These are phyloP conservation scores for Microcera coccophila DNA, from an alignment of 2,329 filamentous ascomycete species.

Conservation along the genomic window DNA sequence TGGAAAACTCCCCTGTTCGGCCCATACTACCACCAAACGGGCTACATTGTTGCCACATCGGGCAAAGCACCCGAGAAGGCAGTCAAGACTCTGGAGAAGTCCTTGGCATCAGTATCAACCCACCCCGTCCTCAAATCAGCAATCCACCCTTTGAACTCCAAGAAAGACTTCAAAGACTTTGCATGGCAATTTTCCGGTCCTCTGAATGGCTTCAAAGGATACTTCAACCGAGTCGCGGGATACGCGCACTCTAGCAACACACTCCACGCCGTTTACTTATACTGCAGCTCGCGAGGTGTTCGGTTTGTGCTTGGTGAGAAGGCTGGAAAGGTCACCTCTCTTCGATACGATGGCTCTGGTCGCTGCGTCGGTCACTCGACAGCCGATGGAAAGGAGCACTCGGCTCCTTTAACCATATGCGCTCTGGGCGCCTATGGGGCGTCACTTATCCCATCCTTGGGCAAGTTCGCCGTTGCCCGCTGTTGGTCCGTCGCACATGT, in stretches of 20 bases:
- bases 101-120: constrained; percentile 26
- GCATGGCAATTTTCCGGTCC: constrained; percentile 31
- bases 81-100: constrained; percentile 39
- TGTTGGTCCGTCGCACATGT: constrained; percentile 57
- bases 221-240: constrained; percentile 53
- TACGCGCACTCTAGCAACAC: constrained; percentile 53
- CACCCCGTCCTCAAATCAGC: constrained; percentile 22
- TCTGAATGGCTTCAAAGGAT: constrained; percentile 55
- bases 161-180: constrained; percentile 5
- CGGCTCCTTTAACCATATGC: constrained; percentile 43
- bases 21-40: constrained; percentile 44
- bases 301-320: constrained; percentile 34
- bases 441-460: constrained; percentile 44
- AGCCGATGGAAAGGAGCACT: constrained; percentile 3
- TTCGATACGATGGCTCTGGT: constrained; percentile 4
- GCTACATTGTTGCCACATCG: constrained; percentile 44
- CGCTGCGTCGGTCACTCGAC: constrained; percentile 6
- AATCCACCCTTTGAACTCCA: not conserved
- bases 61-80: constrained; percentile 45
- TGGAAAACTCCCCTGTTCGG: constrained; percentile 48
- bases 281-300: constrained; percentile 36
- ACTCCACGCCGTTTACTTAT: constrained; percentile 42
- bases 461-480: constrained; percentile 48
- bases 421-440: constrained; percentile 45
- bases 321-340: constrained; percentile 6